These are phyloP conservation scores for Sarocladiaceae sp. DNA, from an alignment of 2,329 filamentous ascomycete species.

Conservation along the genomic window DNA sequence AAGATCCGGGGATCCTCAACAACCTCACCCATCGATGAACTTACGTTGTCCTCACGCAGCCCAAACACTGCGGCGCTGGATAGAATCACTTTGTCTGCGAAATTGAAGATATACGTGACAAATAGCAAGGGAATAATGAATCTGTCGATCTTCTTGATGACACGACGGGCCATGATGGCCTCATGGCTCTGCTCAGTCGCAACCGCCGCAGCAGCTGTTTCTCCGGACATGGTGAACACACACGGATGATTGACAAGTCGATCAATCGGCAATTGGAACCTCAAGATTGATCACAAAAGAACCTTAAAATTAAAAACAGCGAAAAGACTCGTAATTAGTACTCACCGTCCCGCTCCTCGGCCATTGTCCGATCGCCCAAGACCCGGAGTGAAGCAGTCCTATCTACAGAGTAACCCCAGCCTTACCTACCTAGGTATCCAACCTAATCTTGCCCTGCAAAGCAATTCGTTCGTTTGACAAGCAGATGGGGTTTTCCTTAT, in stretches of 20 bases:
- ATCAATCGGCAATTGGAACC: neutral
- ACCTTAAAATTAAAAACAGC: neutral
- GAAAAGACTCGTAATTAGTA: neutral
- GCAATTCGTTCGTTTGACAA: neutral
- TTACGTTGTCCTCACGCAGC: slow-evolving; percentile 41
- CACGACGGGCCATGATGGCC: slow-evolving; percentile 22
- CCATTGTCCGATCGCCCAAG: neutral
- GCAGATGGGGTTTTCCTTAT: too few species aligned
- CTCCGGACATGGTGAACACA: neutral
- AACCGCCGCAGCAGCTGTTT: neutral
- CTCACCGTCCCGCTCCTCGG: neutral
- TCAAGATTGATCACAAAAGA: neutral
- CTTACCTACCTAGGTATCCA: neutral
- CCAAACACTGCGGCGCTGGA: slow-evolving; percentile 55
- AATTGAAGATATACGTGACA: slow-evolving; percentile 54
- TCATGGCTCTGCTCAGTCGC: slow-evolving; percentile 11
- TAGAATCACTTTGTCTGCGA: slow-evolving; percentile 57
- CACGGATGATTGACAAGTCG: neutral
- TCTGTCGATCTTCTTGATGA: slow-evolving; percentile 53
- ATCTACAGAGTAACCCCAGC: neutral
- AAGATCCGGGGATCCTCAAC: too few species aligned
- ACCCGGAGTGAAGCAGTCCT: neutral
- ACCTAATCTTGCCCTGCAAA: too few species aligned
- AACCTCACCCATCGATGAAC: too few species aligned
- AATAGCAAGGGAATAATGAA: slow-evolving; percentile 53